These are phyloP conservation scores for Zoysia pacifica DNA, from an alignment of 176 grass and related monocot genomes.

Conservation along the genomic window DNA sequence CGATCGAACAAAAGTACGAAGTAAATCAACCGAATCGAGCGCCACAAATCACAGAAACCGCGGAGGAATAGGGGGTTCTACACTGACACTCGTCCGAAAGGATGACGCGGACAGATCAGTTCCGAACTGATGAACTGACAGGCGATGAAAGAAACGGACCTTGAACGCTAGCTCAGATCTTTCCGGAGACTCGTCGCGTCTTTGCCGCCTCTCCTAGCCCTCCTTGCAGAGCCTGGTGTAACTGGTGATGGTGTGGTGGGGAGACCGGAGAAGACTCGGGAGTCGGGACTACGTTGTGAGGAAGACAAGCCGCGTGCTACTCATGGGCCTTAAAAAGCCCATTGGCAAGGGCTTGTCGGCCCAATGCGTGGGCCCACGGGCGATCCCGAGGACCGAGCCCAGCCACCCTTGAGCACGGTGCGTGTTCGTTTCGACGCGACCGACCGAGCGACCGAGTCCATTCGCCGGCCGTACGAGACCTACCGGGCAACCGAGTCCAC, in stretches of 20 bases:
- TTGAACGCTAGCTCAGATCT: not conserved
- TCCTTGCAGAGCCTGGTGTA: not conserved
- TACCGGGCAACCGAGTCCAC: not conserved
- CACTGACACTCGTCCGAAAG: no score
- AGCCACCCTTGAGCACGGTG: not conserved
- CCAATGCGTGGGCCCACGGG: not conserved
- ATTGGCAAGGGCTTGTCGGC: not conserved
- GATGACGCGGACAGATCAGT: no score
- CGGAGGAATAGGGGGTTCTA: no score
- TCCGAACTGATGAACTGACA: no score
- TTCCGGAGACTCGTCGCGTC: not conserved
- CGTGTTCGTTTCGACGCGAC: not conserved
- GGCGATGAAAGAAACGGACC: no score
- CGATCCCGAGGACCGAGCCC: not conserved
- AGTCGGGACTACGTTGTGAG: not conserved
- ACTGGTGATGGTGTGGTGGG: not conserved
- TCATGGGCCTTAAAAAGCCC: not conserved
- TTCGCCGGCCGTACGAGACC: conserved; percentile 8
- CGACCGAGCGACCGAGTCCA: not conserved
- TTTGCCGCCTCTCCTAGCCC: not conserved
- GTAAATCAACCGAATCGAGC: conserved; percentile 25
- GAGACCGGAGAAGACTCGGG: not conserved
- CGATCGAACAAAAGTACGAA: not conserved
- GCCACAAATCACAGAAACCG: not conserved
- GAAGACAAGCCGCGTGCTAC: not conserved